Evolutionary conservation across 441 rosid genomes (phyloP), one percentile per base, ranked within the genome.

Genomic region (Viola pubescens): DNA sequence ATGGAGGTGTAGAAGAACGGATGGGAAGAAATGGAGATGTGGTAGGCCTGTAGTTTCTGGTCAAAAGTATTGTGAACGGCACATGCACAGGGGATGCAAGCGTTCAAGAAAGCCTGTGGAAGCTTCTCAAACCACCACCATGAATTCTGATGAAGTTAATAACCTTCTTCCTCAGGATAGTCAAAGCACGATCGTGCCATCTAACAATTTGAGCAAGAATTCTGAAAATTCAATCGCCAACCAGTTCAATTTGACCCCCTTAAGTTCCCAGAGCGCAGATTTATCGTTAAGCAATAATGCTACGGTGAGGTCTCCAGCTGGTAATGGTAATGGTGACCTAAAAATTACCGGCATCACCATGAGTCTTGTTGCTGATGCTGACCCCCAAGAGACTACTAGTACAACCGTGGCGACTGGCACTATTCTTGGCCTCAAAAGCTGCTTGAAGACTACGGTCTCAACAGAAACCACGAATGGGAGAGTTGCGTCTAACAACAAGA

Each of bases 61-160:
- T 59, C 76, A 79, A 50, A 87, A 89, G 72, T 87, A 89, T 60
- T 85, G 97, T 63, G 82, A 82, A 63, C 77, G 76, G 68, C 95
- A 83, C 68, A 76, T 82, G 73, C 82, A 89, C 59, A 78, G 90
- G 70, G 95, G 97, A 58, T 77, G 90, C 49, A 72, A 70, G 60
- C 81, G 83, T 82, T 87, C 95, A 85, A 89, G 89, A 85, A 89
- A 87, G 92, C 90, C 65, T 74, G 90, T 81, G 89, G 90, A 89
- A 82, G 50, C 77, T 71, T 68, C 62, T 62, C 75, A 77, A 14
- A 55, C 19, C 56, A 66, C 68, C 52, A 38, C 65, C 48, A 56
- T 48, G 34, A 26, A 1, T 48, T 63, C 74, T 2, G 54, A 43
- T 46, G 52, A 59, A 53, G 40, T 65, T 13, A 26, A 26, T 26